These are phyloP conservation scores for Phlyctochytrium planicorne DNA, from an alignment of 192 early-diverging fungal genomes.

Conservation along the genomic window DNA sequence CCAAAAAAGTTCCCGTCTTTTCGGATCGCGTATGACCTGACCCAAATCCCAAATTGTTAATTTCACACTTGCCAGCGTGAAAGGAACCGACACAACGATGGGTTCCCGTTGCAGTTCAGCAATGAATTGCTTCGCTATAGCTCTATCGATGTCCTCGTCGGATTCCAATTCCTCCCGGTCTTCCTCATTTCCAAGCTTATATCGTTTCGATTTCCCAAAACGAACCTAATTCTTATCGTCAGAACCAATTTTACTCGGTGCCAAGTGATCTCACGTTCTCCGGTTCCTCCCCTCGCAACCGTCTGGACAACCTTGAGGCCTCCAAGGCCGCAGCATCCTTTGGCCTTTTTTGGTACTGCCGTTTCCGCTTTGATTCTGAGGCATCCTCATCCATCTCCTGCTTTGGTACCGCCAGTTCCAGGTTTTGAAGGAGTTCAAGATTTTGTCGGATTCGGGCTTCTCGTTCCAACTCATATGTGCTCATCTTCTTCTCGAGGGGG, in stretches of 20 bases:
- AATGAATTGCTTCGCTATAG: constrained; percentile 3
- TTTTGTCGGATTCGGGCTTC: constrained; percentile 24
- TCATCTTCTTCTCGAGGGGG: constrained; percentile 2
- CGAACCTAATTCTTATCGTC: background rate
- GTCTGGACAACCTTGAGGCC: background rate
- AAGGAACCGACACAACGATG: constrained; percentile 17
- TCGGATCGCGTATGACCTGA: constrained; percentile 11
- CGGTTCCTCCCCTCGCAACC: background rate
- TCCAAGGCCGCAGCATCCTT: background rate
- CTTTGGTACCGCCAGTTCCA: constrained; percentile 1
- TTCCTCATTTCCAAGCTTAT: constrained; percentile 1
- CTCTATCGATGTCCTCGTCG: constrained; percentile 1
- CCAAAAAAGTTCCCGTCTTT: constrained; percentile 18
- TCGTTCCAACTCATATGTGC: constrained; percentile 27
- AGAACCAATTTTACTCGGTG: background rate
- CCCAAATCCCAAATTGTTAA: constrained; percentile 25
- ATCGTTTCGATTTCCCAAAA: background rate
- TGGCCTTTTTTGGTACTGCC: constrained; percentile 1
- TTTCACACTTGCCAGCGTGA: constrained; percentile 20
- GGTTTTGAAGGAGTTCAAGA: constrained; percentile 3
- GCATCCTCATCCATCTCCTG: background rate
- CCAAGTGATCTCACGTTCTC: background rate
- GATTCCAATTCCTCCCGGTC: constrained; percentile 1
- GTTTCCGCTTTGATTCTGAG: constrained; percentile 8
- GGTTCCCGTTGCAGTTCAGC: constrained; percentile 12